These are phyloP conservation scores for Aspergillus viridinutans DNA, from an alignment of 2,329 filamentous ascomycete genomes.

Conservation along the genomic window DNA sequence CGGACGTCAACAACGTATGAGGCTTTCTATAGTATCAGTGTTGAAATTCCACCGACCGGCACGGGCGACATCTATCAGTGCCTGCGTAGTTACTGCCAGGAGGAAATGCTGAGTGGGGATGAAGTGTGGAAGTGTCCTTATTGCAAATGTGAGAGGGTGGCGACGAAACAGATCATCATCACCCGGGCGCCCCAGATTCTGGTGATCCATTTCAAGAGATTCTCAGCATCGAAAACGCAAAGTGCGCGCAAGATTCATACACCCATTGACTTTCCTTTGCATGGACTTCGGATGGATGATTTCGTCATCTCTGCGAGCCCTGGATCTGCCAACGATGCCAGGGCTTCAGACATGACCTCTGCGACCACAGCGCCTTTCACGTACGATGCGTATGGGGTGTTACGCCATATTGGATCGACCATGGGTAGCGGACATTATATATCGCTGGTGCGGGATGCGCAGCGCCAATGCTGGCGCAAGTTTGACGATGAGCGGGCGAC, in stretches of 20 bases:
- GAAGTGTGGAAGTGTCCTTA: constrained; percentile 69
- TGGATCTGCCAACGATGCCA: constrained; percentile 19
- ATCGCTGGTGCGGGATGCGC: constrained; percentile 60
- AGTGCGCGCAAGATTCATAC: constrained; percentile 65
- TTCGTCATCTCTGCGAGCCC: constrained; percentile 51
- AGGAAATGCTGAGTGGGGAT: constrained; percentile 64
- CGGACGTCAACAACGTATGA: constrained; percentile 64
- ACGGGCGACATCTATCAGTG: constrained; percentile 62
- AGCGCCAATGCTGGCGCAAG: constrained; percentile 55
- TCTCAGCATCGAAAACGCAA: constrained; percentile 54
- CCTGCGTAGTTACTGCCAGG: constrained; percentile 63
- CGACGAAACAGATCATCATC: constrained; percentile 67
- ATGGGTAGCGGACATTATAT: constrained; percentile 77
- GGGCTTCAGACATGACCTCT: constrained; percentile 49
- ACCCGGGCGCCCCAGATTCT: constrained; percentile 76
- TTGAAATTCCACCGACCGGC: constrained; percentile 63
- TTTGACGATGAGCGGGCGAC: constrained; percentile 56
- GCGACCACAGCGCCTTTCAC: constrained; percentile 54
- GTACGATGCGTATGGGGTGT: constrained; percentile 84
- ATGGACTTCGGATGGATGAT: constrained; percentile 60
- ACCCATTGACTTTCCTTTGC: constrained; percentile 71
- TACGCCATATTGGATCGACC: constrained; percentile 67
- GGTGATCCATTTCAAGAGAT: constrained; percentile 72
- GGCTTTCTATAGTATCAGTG: constrained; percentile 66
- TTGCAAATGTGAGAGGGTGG: constrained; percentile 65